phyloP scores from a whole-genome alignment of 129 eudicot species.

The Dittrichia graveolens region DNA sequence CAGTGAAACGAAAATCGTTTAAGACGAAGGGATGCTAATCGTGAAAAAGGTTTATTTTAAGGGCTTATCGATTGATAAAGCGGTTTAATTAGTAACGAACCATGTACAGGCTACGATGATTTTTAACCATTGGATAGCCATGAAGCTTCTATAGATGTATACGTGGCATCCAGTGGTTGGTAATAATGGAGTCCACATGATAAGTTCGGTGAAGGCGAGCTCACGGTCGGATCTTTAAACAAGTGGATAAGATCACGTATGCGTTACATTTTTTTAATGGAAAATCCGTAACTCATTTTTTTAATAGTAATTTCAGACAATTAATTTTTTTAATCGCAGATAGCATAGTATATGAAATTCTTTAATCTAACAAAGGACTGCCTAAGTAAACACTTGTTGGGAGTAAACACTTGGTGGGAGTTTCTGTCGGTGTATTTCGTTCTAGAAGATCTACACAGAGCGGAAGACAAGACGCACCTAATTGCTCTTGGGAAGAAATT shows the following conservation, averaged over 20 bases:
- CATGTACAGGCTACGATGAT: neutral
- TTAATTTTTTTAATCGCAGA: no score
- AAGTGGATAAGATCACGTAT: constrained; percentile 8
- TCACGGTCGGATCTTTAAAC: neutral
- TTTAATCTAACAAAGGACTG: no score
- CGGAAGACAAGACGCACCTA: no score
- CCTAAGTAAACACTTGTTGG: no score
- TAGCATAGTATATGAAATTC: no score
- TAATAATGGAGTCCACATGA: neutral
- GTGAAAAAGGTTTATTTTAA: neutral
- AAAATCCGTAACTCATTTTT: no score
- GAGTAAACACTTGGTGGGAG: no score
- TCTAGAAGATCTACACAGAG: no score
- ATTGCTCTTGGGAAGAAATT: no score
- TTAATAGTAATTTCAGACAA: no score
- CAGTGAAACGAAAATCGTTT: constrained; percentile 14
- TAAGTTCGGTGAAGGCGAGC: constrained; percentile 16
- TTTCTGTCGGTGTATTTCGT: no score
- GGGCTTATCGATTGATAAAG: constrained; percentile 9
- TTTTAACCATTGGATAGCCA: neutral
- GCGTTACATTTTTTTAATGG: no score
- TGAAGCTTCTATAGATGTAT: neutral
- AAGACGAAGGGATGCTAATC: neutral
- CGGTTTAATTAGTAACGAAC: constrained; percentile 19
- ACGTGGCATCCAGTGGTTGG: constrained; percentile 17